Percentiles rank a stretch among this genome's conserved stretches.
Evolutionary conservation across 2,329 filamentous ascomycete species (phyloP).

Genomic region (Dactylonectria macrodidyma): DNA sequence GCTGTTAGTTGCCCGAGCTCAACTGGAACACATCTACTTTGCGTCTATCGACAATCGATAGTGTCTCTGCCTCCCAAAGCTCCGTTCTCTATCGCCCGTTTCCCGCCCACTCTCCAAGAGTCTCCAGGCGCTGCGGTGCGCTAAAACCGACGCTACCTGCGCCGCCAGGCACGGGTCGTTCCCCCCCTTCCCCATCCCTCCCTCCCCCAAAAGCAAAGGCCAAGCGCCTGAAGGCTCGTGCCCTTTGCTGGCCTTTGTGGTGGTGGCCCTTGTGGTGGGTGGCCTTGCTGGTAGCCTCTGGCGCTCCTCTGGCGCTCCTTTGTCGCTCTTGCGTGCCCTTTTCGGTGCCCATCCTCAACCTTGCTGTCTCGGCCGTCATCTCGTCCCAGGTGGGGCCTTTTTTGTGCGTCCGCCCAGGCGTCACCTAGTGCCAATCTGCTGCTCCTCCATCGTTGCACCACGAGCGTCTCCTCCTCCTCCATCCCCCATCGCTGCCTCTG

Average conservation of each 20-base stretch:
- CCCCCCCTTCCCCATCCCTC: conserved; percentile 45
- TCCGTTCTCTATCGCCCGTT: conserved; percentile 31
- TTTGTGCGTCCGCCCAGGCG: conserved; percentile 50
- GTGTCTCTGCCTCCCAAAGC: conserved; percentile 17
- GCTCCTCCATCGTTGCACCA: conserved; percentile 51
- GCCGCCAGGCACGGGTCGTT: conserved; percentile 50
- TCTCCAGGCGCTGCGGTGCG: conserved; percentile 42
- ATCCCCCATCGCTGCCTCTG: conserved; percentile 46
- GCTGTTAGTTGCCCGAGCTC: conserved; percentile 17
- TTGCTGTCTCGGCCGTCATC: conserved; percentile 52
- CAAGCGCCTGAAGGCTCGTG: conserved; percentile 47
- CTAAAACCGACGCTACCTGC: conserved; percentile 49
- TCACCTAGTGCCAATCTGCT: conserved; percentile 52
- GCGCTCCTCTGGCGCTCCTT: conserved; percentile 12
- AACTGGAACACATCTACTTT: conserved; percentile 30
- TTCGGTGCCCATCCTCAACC: conserved; percentile 38
- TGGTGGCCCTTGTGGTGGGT: neutral
- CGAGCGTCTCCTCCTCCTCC: conserved; percentile 49
- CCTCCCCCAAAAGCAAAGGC: conserved; percentile 26
- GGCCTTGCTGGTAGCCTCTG: conserved; percentile 38
- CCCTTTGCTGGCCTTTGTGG: conserved; percentile 45
- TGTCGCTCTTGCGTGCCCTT: conserved; percentile 42
- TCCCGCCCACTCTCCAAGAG: conserved; percentile 33
- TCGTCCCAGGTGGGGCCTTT: conserved; percentile 51
- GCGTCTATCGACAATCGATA: conserved; percentile 24